Conservation (phyloP, 805 yeast species). For the Suhomyces canberraensis region DNA sequence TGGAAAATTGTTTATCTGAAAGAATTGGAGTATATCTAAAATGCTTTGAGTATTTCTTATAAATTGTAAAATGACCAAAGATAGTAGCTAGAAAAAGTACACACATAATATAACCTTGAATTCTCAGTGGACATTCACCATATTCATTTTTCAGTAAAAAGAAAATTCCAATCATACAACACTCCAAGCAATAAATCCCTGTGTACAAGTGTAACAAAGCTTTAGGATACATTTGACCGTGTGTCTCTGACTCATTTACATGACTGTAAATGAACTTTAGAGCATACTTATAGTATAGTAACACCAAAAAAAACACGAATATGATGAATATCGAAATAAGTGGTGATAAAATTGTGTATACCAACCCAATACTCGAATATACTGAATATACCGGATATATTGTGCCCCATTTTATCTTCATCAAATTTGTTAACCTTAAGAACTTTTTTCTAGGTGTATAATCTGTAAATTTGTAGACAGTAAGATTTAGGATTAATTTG, state of each 20-base stretch:
- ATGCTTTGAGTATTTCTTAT: slow-evolving; percentile 34
- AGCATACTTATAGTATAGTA: slow-evolving; percentile 69
- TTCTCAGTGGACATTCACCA: slow-evolving; percentile 41
- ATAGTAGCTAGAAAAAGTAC: slow-evolving; percentile 51
- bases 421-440: slow-evolving; percentile 40
- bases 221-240: slow-evolving; percentile 67
- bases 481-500: slow-evolving; percentile 41
- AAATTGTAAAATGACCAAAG: slow-evolving; percentile 53
- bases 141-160: slow-evolving; percentile 54
- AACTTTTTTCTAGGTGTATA: slow-evolving; percentile 61
- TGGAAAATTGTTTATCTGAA: no score
- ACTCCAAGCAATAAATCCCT: slow-evolving; percentile 79
- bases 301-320: slow-evolving; percentile 48
- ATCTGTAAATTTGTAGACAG: slow-evolving; percentile 38
- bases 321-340: slow-evolving; percentile 63
- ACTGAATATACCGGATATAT: slow-evolving; percentile 74
- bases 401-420: slow-evolving; percentile 71
- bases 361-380: slow-evolving; percentile 72
- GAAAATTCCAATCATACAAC: slow-evolving; percentile 74
- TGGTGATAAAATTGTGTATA: slow-evolving; percentile 79
- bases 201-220: slow-evolving; percentile 75
- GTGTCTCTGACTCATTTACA: slow-evolving; percentile 56
- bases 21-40: slow-evolving; percentile 30
- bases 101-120: slow-evolving; percentile 53
- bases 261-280: slow-evolving; percentile 54